Percentiles rank a stretch among this genome's conserved stretches.
These are phyloP conservation scores for Paraconiothyrium sp. DNA, from an alignment of 2,329 filamentous ascomycete species.

Conservation along the genomic window DNA sequence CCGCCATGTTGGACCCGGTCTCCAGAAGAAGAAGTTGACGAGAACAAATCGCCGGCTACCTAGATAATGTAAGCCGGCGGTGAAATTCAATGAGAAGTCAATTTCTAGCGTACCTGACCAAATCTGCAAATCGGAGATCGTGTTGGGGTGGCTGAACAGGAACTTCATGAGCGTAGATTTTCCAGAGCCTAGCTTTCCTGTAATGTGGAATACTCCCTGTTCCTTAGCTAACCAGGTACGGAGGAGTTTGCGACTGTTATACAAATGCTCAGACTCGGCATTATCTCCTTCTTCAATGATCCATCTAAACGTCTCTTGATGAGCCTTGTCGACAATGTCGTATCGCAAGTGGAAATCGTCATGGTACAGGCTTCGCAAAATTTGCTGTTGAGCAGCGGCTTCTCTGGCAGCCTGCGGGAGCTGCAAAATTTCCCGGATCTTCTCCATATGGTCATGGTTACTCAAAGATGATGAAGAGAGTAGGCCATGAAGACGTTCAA, in stretches of 20 bases:
- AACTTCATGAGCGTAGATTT: slow-evolving; percentile 48
- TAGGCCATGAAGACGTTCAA: neutral
- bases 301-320: slow-evolving; percentile 21
- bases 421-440: neutral
- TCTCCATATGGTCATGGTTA: neutral
- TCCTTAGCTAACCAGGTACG: slow-evolving; percentile 17
- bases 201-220: slow-evolving; percentile 47
- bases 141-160: slow-evolving; percentile 23
- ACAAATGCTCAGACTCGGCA: neutral
- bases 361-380: slow-evolving; percentile 2
- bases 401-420: neutral
- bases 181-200: slow-evolving; percentile 45
- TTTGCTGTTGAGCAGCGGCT: slow-evolving; percentile 8
- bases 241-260: slow-evolving; percentile 2
- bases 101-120: too few relatives aligned
- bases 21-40: slow-evolving; percentile 42
- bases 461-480: neutral
- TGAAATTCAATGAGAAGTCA: too few relatives aligned
- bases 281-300: slow-evolving; percentile 11
- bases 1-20: slow-evolving; percentile 29
- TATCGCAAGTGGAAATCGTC: slow-evolving; percentile 12
- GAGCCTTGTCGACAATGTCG: slow-evolving; percentile 13
- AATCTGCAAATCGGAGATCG: slow-evolving; percentile 16
- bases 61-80: slow-evolving; percentile 1
- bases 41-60: slow-evolving; percentile 17